Evolutionary conservation across 441 rosid species (phyloP), one percentile per base, ranked within the genome.

Genomic region (Eruca vesicaria): DNA sequence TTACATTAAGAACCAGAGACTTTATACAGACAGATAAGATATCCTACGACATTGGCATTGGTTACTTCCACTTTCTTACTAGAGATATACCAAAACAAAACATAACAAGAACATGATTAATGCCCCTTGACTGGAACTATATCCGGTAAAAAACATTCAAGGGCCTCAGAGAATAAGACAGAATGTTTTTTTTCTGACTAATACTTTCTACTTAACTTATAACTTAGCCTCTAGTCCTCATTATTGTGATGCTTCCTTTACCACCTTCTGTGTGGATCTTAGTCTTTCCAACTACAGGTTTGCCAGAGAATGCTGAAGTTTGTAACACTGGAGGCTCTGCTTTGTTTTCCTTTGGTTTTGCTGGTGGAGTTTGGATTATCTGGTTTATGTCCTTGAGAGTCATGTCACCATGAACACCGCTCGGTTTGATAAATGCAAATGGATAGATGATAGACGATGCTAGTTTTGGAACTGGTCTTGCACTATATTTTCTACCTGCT

Each of bases 221-320:
- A 9, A 33, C 32, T 88, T 81, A 95, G 32, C 97, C 97, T 79
- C 82, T 95, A 20, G 99, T 95, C 84, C 99, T 88, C 95, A 87
- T 88, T 8, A 95, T 93, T 5, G 97, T 95, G 71, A 95, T 95
- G 84, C 98, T 95, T 66, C 99, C 98, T 85, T 86, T 95, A 53
- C 99, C 98, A 58, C 98, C 98, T 84, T 95, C 97, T 0, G 98
- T 95, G 66, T 91, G 97, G 70, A 95, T 95, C 83, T 87, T 95
- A 31, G 98, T 93, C 84, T 90, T 91, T 26, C 93, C 98, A 61
- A 95, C 98, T 33, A 95, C 98, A 3, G 94, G 98, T 84, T 95
- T 93, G 80, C 99, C 99, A 3, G 98, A 95, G 80, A 95, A 93
- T 12, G 97, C 95, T 10, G 99, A 95, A 68, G 98, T 95, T 0